Conservation (phyloP, 2,329 filamentous ascomycete genomes). For the Ophiostoma quercus region DNA sequence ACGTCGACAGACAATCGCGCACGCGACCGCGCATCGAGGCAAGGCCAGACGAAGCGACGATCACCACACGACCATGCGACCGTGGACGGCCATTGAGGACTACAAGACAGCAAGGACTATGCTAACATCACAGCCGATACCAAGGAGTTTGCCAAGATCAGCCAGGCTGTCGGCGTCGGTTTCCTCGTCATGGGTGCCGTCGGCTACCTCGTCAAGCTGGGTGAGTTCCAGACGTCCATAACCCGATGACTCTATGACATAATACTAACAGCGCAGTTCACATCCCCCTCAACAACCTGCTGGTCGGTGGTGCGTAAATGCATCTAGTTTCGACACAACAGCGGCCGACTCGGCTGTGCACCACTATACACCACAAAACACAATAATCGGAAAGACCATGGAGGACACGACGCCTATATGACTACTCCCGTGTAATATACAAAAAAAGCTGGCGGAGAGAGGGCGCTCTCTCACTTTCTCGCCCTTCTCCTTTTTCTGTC, state of each 20-base stretch:
- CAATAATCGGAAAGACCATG: not conserved
- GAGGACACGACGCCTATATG: not conserved
- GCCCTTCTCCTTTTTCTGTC: not conserved
- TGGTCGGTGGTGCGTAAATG: conserved; percentile 59
- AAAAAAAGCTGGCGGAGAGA: conserved; percentile 8
- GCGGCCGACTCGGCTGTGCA: not conserved
- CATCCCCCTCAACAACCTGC: conserved; percentile 65
- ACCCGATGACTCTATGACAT: not conserved
- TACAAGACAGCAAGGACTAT: not conserved
- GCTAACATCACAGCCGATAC: conserved; percentile 41
- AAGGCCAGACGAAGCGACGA: not conserved
- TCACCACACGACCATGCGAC: not conserved
- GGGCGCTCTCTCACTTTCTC: not conserved
- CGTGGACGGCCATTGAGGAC: not conserved
- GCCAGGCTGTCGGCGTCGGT: conserved; percentile 58
- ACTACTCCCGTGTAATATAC: conserved; percentile 9
- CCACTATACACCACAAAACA: not conserved
- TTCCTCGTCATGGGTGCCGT: conserved; percentile 67
- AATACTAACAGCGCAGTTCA: conserved; percentile 45
- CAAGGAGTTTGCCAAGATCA: conserved; percentile 51
- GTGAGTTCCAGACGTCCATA: conserved; percentile 39
- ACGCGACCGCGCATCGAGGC: conserved; percentile 14
- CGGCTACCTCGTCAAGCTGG: conserved; percentile 65
- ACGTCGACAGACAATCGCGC: not conserved
- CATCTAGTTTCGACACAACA: not conserved